These are phyloP conservation scores for Phylloporus arenicola DNA, from an alignment of 768 basidiomycete genomes.

Conservation along the genomic window DNA sequence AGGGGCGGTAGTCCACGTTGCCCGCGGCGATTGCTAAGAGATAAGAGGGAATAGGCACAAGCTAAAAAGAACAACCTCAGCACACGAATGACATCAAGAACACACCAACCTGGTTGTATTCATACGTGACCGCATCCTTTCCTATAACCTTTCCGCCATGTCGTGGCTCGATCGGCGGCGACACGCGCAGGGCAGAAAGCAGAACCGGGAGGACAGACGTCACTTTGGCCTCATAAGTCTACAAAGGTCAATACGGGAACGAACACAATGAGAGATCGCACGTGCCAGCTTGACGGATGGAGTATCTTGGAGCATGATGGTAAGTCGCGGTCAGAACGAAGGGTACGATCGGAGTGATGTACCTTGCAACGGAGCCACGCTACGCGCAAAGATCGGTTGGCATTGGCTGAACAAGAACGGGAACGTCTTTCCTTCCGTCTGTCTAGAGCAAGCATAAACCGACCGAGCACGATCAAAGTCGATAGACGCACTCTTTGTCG, in stretches of 20 bases:
- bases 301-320: slow-evolving; percentile 48
- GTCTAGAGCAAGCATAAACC: slow-evolving; percentile 35
- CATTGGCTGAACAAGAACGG: slow-evolving; percentile 90
- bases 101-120: slow-evolving; percentile 65
- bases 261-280: not conserved
- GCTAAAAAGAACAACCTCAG: slow-evolving; percentile 37
- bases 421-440: slow-evolving; percentile 81
- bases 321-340: too few relatives aligned
- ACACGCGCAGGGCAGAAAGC: slow-evolving; percentile 75
- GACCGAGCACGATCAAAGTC: not conserved
- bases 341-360: too few relatives aligned
- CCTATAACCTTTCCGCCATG: slow-evolving; percentile 75
- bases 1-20: slow-evolving; percentile 68
- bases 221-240: slow-evolving; percentile 85
- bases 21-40: slow-evolving; percentile 89
- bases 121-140: slow-evolving; percentile 66
- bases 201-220: slow-evolving; percentile 75
- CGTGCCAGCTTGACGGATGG: slow-evolving; percentile 81
- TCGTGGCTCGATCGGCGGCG: slow-evolving; percentile 66
- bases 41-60: slow-evolving; percentile 83
- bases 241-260: not conserved
- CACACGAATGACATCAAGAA: too few relatives aligned
- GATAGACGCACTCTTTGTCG: slow-evolving; percentile 55
- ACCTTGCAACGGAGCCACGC: slow-evolving; percentile 78
- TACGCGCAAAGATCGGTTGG: slow-evolving; percentile 85